Evolutionary conservation across 148 eudicot species (phyloP), one percentile per base, ranked within the genome.

Genomic region (Beta vulgaris): DNA sequence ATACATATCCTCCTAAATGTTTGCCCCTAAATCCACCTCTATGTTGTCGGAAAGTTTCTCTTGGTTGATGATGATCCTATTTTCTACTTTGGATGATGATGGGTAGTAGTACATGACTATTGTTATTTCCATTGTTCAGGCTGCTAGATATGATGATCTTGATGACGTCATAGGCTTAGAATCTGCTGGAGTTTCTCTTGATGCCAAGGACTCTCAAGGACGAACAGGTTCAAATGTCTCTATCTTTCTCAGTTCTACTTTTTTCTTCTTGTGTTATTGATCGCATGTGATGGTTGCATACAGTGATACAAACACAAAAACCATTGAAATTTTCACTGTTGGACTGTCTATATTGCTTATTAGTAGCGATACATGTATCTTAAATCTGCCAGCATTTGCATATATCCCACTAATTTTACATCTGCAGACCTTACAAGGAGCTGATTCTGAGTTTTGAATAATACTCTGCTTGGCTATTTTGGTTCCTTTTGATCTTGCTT

Each of bases 81-180:
- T 29, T 71, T 28, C 43, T 18, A 2, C 37, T 26, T 1, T 7
- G 18, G n/a, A 48, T 13, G 15, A 42, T 19, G 46, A 0, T 61
- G 64, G 21, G 35, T 36, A 2, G 19, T 4, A 19, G 19, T 42
- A 32, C 32, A 12, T 34, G 19, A n/a, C 7, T 29, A 25, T 68
- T 26, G 59, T 3, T 19, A 7, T 59, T 79, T 35, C 2, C 12
- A 25, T 7, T 78, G 32, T 26, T 4, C 51, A 93, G 98, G 98
- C 97, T 74, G 92, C 98, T 76, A 89, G 98, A 81, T 93, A 91
- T 81, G 91, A 87, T 53, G 98, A 93, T 73, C 83, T 93, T 62
- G 97, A 89, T 76, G 94, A 93, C 78, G 34, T 93, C 32, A 78
- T 55, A 49, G 82, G 68, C 68, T 77, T 93, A 79, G 93, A 87